Percentiles rank a stretch among this genome's conserved stretches.
Conservation (phyloP, 164 flowering plant species). For the Stephania cephalantha region DNA sequence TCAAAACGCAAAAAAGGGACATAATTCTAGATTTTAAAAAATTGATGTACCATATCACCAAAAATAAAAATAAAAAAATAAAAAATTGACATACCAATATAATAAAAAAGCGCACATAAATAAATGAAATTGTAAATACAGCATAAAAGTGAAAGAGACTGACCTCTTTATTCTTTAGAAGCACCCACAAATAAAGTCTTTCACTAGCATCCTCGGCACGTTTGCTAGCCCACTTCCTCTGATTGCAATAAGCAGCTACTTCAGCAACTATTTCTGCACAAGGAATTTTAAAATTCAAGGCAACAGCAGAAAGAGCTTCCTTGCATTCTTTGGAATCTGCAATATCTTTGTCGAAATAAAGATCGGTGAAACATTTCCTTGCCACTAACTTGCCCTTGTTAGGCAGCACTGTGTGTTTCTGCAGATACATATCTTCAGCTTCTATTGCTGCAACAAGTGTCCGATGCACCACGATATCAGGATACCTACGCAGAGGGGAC, state of each 20-base stretch:
- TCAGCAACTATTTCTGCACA: constrained; percentile 38
- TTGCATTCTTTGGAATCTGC: constrained; percentile 44
- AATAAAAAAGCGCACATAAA: not conserved
- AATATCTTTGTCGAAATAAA: constrained; percentile 48
- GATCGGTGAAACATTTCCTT: constrained; percentile 51
- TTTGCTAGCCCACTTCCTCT: constrained; percentile 58
- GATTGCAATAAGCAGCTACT: constrained; percentile 71
- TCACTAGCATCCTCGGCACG: constrained; percentile 69
- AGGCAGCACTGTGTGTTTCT: constrained; percentile 11
- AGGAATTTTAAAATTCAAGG: constrained; percentile 49
- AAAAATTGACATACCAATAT: no score
- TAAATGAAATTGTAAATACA: not conserved
- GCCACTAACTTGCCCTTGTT: constrained; percentile 12
- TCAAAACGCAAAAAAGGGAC: no score
- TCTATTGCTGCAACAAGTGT: constrained; percentile 72
- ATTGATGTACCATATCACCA: no score
- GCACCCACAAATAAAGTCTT: constrained; percentile 71
- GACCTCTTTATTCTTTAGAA: constrained; percentile 78
- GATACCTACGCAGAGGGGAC: constrained; percentile 87
- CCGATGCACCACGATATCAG: constrained; percentile 92
- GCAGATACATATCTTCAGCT: constrained; percentile 55
- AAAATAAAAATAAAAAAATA: not conserved
- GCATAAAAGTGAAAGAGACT: not conserved
- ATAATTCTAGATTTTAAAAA: no score
- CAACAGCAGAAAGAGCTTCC: constrained; percentile 57